Base-by-base conservation (phyloP, 2,329 filamentous ascomycete genomes). In the Botrytis fragariae region DNA sequence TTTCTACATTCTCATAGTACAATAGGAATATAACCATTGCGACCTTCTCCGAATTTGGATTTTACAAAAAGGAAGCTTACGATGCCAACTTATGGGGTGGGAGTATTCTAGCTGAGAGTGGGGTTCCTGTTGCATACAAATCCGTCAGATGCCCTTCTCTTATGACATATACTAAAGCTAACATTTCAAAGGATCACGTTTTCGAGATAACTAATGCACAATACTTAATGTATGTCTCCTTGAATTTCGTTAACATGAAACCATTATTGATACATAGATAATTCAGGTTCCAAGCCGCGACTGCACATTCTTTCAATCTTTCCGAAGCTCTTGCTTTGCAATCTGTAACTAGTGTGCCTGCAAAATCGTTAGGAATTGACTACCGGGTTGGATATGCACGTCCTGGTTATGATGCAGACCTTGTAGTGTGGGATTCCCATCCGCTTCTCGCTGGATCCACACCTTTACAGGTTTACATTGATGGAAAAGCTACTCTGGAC, bases 361-460 rank as follows among this genome's bases (percentile, higher is more conserved):
- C 85, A 7, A 81, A 80, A 18, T 83, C 84, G 4, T 77, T 86
- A 2, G 82, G 84, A 48, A 79, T 85, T 39, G 82, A 82, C 62
- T 79, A 84, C 73, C 82, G 85, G 2, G 81, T 86, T 4, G 85
- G 85, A 4, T 85, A 83, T 73, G 80, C 80, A 14, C 81, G 82
- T 22, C 77, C 82, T 5, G 84, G 85, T 6, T 86, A 85, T 73
- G 86, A 87, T 76, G 86, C 85, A 22, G 85, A 87, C 73, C 76
- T 87, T 44, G 85, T 85, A 7, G 80, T 86, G 7, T 87, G 85
- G 85, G 83, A 86, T 73, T 82, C 82, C 0, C 84, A 87, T 74
- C 85, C 85, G 4, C 80, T 87, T 1, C 80, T 82, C 20, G 76
- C 84, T 25, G 85, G 84, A 9, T 84, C 85, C 18, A 85, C 82